A percentile compares a stretch with the other conserved stretches of the same genome.
Evolutionary conservation across 2,329 filamentous ascomycete species (phyloP).

Genomic region (Aureobasidium sp.): DNA sequence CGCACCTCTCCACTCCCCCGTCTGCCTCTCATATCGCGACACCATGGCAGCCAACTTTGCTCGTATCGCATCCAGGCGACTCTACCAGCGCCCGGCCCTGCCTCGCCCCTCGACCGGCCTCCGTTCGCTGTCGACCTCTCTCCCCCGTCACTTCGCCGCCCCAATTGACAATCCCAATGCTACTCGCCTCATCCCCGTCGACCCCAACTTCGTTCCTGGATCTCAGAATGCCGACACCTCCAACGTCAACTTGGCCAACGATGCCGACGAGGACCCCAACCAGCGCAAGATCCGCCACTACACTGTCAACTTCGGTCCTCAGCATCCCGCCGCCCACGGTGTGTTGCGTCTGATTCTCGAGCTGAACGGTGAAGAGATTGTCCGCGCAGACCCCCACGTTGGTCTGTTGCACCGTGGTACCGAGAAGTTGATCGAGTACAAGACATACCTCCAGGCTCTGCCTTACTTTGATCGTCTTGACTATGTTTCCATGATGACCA

Average conservation of each 20-base stretch:
- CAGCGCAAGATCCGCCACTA: slow-evolving; percentile 93
- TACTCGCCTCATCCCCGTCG: slow-evolving; percentile 59
- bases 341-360: slow-evolving; percentile 97
- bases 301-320: slow-evolving; percentile 98
- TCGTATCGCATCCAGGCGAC: slow-evolving; percentile 64
- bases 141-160: slow-evolving; percentile 57
- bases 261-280: slow-evolving; percentile 42
- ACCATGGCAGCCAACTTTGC: slow-evolving; percentile 63
- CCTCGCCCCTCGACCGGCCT: slow-evolving; percentile 30
- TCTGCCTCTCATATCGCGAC: not conserved
- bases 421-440: slow-evolving; percentile 99
- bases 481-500: slow-evolving; percentile 99
- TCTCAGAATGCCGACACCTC: slow-evolving; percentile 37
- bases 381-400: slow-evolving; percentile 94
- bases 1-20: slow-evolving; percentile 17
- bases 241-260: slow-evolving; percentile 36
- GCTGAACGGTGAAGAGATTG: slow-evolving; percentile 94
- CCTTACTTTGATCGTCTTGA: slow-evolving; percentile 98
- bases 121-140: slow-evolving; percentile 61
- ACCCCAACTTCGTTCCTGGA: slow-evolving; percentile 54
- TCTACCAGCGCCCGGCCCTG: slow-evolving; percentile 51
- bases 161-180: slow-evolving; percentile 42
- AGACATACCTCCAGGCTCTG: slow-evolving; percentile 95
- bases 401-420: slow-evolving; percentile 93
- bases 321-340: slow-evolving; percentile 97